Evolutionary conservation across 2,329 filamentous ascomycete genomes (phyloP), one percentile per base, ranked within the genome.

Genomic region (Myriangium duriaei): DNA sequence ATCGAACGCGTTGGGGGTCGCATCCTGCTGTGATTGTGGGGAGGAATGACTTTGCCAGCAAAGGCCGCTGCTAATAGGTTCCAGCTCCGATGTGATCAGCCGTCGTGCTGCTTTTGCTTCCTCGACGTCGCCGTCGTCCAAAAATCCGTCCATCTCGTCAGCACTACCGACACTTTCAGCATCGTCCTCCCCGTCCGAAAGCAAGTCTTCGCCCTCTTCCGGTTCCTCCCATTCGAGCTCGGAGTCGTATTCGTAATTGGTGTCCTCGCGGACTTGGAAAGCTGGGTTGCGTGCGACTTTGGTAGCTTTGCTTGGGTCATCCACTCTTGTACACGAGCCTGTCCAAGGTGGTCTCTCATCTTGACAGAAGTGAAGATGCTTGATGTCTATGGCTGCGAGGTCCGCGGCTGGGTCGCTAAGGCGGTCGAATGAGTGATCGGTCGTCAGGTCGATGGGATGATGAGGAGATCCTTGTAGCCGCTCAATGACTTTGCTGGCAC

Each of bases 141-240:
- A 66, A 52, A 95, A 95, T 12, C 77, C 87, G 3, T 85, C 83
- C 77, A 94, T 81, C 42, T 92, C 86, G 45, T 83, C 81, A 11
- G 83, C 81, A n/a, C 76, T 79, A 9, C 83, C 69, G 34, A 81
- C 76, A 30, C 81, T 79, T 16, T 80, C 79, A 7, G 79, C 73
- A 35, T 74, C 70, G 4, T 80, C 76, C 40, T 79, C 76, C 18
- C 72, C 74, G 42, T 79, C 76, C 3, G 72, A 74, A 34, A 71
- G 62, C 2, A 80, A 58, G 41, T 82, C 76, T 49, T 81, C 79
- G 24, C 73, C 73, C 41, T 87, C 65, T 71, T 86, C 62, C 21
- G 81, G 77, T 52, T 86, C 79, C 51, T 79, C 68, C 83, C 83
- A 92, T 72, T 91, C 84, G 55, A 42, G 81, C 55, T 92, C 83